Percentiles rank a stretch among this genome's conserved stretches.
These are phyloP conservation scores for Tulasnella sp. DNA, from an alignment of 768 basidiomycete species.

Conservation along the genomic window DNA sequence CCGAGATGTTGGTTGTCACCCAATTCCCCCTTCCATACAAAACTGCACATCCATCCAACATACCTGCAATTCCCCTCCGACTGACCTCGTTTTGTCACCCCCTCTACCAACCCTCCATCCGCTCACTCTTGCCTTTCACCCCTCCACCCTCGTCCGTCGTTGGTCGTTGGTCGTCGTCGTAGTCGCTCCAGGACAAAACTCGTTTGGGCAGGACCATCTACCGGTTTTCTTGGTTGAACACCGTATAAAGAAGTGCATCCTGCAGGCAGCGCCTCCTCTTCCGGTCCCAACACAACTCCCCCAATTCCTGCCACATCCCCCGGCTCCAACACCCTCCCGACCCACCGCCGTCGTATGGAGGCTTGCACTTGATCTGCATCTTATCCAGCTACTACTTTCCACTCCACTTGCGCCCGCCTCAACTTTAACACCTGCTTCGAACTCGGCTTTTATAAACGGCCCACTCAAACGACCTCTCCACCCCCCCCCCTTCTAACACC, in stretches of 20 bases:
- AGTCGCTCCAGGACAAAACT: not conserved
- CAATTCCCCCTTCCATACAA: not conserved
- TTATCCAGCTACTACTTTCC: not conserved
- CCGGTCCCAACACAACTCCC: not conserved
- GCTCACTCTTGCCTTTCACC: not conserved
- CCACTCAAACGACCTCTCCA: not conserved
- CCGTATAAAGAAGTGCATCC: not conserved
- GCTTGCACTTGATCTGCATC: constrained; percentile 1
- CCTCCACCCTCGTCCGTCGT: not conserved
- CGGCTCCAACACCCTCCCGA: not conserved
- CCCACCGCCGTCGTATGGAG: not conserved
- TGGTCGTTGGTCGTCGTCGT: not conserved
- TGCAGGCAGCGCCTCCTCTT: not conserved
- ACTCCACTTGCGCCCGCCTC: not conserved
- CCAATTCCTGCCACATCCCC: not conserved
- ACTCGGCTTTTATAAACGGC: not conserved
- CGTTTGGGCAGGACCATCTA: no score
- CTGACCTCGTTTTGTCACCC: not conserved
- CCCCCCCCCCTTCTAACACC: not conserved
- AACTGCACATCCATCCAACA: not conserved
- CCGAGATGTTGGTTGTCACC: not conserved
- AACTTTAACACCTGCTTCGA: not conserved
- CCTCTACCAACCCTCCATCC: not conserved
- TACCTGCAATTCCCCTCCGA: not conserved
- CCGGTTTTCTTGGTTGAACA: not conserved